Evolutionary conservation across 306 rosid species (phyloP).

Genomic region (Sicyos edulis): DNA sequence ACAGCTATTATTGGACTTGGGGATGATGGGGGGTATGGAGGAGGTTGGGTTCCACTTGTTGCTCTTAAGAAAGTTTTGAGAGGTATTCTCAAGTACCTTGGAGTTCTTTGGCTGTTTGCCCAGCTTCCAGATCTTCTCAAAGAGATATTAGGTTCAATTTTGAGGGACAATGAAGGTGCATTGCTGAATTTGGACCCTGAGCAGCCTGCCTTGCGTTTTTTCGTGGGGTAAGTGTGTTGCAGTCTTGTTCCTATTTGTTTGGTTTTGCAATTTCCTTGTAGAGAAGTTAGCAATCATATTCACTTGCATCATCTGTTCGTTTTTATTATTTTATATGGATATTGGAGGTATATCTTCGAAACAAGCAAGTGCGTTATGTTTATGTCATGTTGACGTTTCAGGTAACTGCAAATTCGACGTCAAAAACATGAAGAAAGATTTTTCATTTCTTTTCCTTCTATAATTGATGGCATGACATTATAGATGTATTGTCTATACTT

Average conservation of each 20-base stretch:
- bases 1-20: slow-evolving; percentile 99
- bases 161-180: slow-evolving; percentile 97
- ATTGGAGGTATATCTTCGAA: neutral
- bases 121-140: slow-evolving; percentile 90
- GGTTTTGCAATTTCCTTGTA: neutral
- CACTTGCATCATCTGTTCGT: slow-evolving; percentile 10
- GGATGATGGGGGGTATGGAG: slow-evolving; percentile 99
- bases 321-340: neutral
- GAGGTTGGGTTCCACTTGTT: slow-evolving; percentile 99
- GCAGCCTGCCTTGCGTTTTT: slow-evolving; percentile 98
- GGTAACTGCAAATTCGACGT: neutral
- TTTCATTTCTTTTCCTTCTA: too few species aligned
- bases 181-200: slow-evolving; percentile 94
- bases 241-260: slow-evolving; percentile 14
- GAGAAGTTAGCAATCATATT: neutral
- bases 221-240: slow-evolving; percentile 64
- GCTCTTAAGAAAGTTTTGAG: slow-evolving; percentile 97
- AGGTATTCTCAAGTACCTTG: slow-evolving; percentile 96
- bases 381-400: neutral
- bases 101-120: slow-evolving; percentile 95
- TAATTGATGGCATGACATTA: neutral
- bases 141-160: slow-evolving; percentile 89
- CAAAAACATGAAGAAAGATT: too few species aligned
- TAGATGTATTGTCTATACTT: neutral
- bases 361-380: neutral